Base-by-base conservation (phyloP, 1,284 basidiomycete genomes). In the Cutaneotrichosporon sp. region DNA sequence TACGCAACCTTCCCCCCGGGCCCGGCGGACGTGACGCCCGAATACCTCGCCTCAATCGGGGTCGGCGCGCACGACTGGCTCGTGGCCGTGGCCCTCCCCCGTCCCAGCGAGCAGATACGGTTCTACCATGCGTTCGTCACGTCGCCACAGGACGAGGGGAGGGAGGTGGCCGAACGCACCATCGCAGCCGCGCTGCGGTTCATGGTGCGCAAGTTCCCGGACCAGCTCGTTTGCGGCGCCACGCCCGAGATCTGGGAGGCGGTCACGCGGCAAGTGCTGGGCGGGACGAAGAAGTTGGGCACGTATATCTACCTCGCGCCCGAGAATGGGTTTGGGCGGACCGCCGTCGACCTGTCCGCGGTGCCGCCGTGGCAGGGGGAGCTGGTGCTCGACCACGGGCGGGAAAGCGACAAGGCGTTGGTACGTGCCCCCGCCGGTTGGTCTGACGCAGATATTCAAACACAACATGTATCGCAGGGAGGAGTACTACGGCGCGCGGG, bases 101-200 rank as follows among this genome's bases (percentile, higher is more conserved):
- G 19, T 11, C 61, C 64, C 0, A 43, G 46, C 16, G 46, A 51
- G 37, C 66, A 66, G 41, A 46, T 59, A 8, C 52, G 66, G 5
- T n/a, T 61, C 8, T 61, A 52, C 52, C 61, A 59, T 49, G 50
- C 59, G 1, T 24, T 54, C 22, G 58, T 61, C 12, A 26, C 25
- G 11, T n/a, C 11, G 14, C 32, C 26, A 6, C 33, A 31, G 29
- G n/a, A 5, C 19, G 55, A 39, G 3, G 29, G 41, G 22, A n/a
- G 48, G 24, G 45, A 26, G 9, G 14, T 0, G 27, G 57, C 32
- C 3, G 35, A 46, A 11, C 22, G 38, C 22, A 51, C 32, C 0
- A 42, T 61, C 2, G 29, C 45, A 14, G 41, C 16, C 5, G 46
- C 45, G 3, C 25, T 56, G 9, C 22, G 43, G 12, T 32, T 41